A percentile compares a stretch with the other conserved stretches of the same genome.
phyloP scores from a whole-genome alignment of 2,329 filamentous ascomycete species.

The Penicillium sp. region DNA sequence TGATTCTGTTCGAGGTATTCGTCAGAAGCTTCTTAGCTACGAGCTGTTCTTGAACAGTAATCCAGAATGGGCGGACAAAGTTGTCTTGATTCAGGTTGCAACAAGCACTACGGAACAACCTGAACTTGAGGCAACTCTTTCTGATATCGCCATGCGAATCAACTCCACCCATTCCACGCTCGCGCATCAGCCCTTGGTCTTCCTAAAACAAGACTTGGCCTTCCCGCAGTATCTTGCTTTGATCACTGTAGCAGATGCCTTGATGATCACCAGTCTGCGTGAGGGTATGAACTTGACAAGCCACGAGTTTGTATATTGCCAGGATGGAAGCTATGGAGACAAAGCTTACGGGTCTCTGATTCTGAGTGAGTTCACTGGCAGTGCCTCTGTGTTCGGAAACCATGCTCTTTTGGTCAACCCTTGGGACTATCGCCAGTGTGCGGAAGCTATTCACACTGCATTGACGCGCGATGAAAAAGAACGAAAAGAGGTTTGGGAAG shows the following conservation, averaged over 20 bases:
- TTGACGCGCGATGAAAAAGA: constrained; percentile 78
- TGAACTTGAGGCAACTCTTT: constrained; percentile 83
- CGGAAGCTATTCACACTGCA: constrained; percentile 79
- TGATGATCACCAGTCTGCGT: constrained; percentile 93
- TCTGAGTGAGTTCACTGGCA: constrained; percentile 92
- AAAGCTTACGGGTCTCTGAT: constrained; percentile 89
- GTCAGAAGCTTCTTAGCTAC: constrained; percentile 88
- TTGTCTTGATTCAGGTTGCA: constrained; percentile 91
- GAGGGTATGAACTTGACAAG: constrained; percentile 97
- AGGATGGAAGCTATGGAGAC: constrained; percentile 72
- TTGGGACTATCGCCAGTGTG: constrained; percentile 89
- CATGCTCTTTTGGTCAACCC: constrained; percentile 87
- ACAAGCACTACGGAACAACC: constrained; percentile 85
- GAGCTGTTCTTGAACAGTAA: constrained; percentile 94
- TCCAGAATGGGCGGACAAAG: constrained; percentile 82
- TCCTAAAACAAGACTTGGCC: constrained; percentile 91
- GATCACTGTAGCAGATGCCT: constrained; percentile 81
- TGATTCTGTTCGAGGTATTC: constrained; percentile 86
- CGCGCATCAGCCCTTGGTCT: constrained; percentile 88
- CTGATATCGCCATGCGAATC: constrained; percentile 91
- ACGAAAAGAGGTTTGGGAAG: constrained; percentile 72
- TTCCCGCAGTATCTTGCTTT: constrained; percentile 93
- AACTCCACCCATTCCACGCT: constrained; percentile 90
- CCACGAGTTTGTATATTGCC: constrained; percentile 91
- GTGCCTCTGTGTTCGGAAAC: constrained; percentile 78